These are phyloP conservation scores for Coniosporium tulheliwenetii DNA, from an alignment of 2,329 filamentous ascomycete species.

Conservation along the genomic window DNA sequence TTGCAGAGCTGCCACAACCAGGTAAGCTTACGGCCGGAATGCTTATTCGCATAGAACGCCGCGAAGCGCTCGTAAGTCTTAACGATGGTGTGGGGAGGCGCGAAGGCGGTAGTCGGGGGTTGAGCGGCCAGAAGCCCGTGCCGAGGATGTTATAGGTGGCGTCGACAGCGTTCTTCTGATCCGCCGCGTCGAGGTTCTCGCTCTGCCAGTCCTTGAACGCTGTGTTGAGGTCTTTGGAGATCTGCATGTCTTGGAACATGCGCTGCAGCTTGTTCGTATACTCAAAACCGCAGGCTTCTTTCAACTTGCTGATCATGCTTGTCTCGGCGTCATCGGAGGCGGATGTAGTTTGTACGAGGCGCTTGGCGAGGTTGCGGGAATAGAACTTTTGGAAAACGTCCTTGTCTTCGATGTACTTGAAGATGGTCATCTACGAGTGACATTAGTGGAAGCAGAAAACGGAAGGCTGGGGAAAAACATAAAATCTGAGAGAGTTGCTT, in stretches of 20 bases:
- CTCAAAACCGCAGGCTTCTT: slow-evolving; percentile 96
- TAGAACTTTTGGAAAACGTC: slow-evolving; percentile 99
- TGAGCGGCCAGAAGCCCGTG: slow-evolving; percentile 94
- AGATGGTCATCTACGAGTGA: slow-evolving; percentile 63
- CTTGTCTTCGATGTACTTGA: slow-evolving; percentile 99
- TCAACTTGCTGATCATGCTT: slow-evolving; percentile 98
- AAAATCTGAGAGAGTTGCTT: slow-evolving; percentile 67
- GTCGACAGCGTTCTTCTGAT: slow-evolving; percentile 57
- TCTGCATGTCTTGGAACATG: slow-evolving; percentile 99
- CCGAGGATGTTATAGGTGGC: slow-evolving; percentile 86
- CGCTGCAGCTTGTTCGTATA: slow-evolving; percentile 99
- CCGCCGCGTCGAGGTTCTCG: slow-evolving; percentile 46
- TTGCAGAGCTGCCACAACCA: slow-evolving; percentile 99
- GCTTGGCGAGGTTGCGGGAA: slow-evolving; percentile 87
- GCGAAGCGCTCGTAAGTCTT: slow-evolving; percentile 81
- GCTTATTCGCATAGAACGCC: slow-evolving; percentile 89
- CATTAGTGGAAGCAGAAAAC: background rate
- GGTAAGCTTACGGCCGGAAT: slow-evolving; percentile 87
- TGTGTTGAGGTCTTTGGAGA: slow-evolving; percentile 89
- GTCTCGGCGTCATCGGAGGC: slow-evolving; percentile 96
- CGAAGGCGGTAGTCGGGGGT: slow-evolving; percentile 79
- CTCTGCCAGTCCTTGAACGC: slow-evolving; percentile 70
- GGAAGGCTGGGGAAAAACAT: background rate
- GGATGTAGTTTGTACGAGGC: slow-evolving; percentile 85
- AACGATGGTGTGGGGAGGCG: slow-evolving; percentile 69